Evolutionary conservation across 164 flowering plant species (phyloP), one percentile per base, ranked within the genome.

Genomic region (Liriodendron chinense): DNA sequence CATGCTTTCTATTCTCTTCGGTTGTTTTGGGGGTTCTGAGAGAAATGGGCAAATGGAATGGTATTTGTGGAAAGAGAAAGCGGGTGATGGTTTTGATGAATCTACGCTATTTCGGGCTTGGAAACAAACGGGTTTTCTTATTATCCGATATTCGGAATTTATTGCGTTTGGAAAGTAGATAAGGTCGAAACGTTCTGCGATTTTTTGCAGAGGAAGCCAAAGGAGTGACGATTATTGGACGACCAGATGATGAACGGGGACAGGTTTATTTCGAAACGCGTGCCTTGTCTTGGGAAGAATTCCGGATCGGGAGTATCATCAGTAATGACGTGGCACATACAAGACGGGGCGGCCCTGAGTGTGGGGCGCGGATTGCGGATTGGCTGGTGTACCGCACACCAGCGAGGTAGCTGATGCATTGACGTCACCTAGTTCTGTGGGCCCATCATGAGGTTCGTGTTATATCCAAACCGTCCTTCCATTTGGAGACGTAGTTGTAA

Each of bases 1-100:
- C 99, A 96, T 96, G 72, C 75, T 57, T 53, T 53, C 18, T 53
- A 9, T 80, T 20, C 49, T 66, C 69, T 72, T 62, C 16, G n/a
- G 12, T 22, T 23, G 9, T 23, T 13, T 64, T 23, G n/a, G 21
- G 64, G 9, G 64, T 61, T 22, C 20, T 61, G 21, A 18, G 9
- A 8, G 67, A 21, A 21, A 21, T 26, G 67, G 67, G 22, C 23
- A 2, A 63, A 64, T 14, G n/a, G n/a, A 57, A 12, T 0, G n/a
- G 67, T 22, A 24, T 22, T 9, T 14, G 10, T 8, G 22, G 43
- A 14, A 20, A 57, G 16, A 56, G 61, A 13, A 56, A 56, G 12
- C 13, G 20, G 20, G 0, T 13, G 20, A 57, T 57, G n/a, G 16
- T 57, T 57, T 57, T 57, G 62, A 20, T 12, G 43, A 34, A 34